phyloP scores from a whole-genome alignment of 208 protist genomes.

The Crithidia bombi region DNA sequence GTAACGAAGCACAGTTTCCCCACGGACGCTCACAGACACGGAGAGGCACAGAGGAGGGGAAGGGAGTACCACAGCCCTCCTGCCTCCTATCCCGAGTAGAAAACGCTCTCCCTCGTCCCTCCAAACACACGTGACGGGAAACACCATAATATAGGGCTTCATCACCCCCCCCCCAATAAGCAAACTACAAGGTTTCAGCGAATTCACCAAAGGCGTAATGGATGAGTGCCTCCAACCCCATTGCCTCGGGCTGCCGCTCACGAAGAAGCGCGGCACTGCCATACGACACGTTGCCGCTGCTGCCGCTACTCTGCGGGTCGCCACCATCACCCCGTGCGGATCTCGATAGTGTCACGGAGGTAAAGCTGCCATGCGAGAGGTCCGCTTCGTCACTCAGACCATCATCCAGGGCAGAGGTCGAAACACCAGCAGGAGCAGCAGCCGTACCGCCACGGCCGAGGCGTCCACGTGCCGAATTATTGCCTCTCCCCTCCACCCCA shows the following conservation, averaged over 20 bases:
- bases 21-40: no score
- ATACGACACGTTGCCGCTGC: background rate
- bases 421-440: background rate
- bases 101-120: no score
- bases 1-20: no score
- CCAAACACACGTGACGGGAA: background rate
- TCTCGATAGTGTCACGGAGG: background rate
- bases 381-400: slow-evolving; percentile 4
- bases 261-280: background rate
- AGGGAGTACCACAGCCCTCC: no score
- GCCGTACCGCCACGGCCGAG: background rate
- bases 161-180: background rate
- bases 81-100: no score
- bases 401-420: slow-evolving; percentile 8
- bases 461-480: background rate
- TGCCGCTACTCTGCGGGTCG: background rate
- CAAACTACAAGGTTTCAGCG: slow-evolving; percentile 17
- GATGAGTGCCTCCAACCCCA: slow-evolving; percentile 30
- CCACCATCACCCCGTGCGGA: background rate
- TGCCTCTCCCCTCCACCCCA: no score
- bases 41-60: no score
- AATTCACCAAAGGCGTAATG: slow-evolving; percentile 35
- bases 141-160: background rate
- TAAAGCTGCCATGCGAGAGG: slow-evolving; percentile 13
- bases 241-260: slow-evolving; percentile 12